A percentile compares a stretch with the other conserved stretches of the same genome.
phyloP scores from a whole-genome alignment of 495 filamentous ascomycete species.

The Cudoniella acicularis region DNA sequence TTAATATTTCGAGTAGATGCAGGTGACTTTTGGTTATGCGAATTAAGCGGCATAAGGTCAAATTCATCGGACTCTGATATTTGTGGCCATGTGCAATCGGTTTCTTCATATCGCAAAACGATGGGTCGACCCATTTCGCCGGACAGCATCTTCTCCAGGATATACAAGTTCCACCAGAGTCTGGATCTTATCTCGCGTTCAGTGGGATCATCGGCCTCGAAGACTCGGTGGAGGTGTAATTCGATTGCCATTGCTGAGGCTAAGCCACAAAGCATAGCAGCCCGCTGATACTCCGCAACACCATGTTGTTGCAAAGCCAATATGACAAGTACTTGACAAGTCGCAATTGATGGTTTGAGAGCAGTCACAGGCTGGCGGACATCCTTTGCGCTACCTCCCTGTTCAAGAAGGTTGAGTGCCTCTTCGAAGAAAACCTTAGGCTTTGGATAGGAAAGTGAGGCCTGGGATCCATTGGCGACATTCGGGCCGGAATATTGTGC shows the following conservation, averaged over 20 bases:
- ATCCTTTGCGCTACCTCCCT: not conserved
- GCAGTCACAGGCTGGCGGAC: not conserved
- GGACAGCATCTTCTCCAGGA: conserved; percentile 26
- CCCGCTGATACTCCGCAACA: conserved; percentile 21
- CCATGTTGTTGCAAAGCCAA: conserved; percentile 25
- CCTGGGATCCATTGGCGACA: not conserved
- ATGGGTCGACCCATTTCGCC: conserved; percentile 19
- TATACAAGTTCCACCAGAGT: conserved; percentile 27
- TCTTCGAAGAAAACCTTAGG: conserved; percentile 18
- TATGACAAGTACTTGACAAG: conserved; percentile 22
- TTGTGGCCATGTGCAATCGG: conserved; percentile 22
- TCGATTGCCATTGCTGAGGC: conserved; percentile 25
- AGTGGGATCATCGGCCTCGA: conserved; percentile 6
- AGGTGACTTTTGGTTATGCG: not conserved
- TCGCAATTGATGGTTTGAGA: conserved; percentile 18
- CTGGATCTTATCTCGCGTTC: conserved; percentile 18
- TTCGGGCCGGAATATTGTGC: not conserved
- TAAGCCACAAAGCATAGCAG: conserved; percentile 21
- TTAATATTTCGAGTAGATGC: conserved; percentile 14
- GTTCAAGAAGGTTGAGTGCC: conserved; percentile 12
- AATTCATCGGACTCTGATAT: conserved; percentile 22
- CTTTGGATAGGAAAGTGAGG: conserved; percentile 7
- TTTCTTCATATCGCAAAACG: conserved; percentile 19
- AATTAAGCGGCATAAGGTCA: conserved; percentile 18
- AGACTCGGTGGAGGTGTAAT: conserved; percentile 15